A percentile compares a stretch with the other conserved stretches of the same genome.
phyloP scores from a whole-genome alignment of 345 rosid species.

The Salix exigua region DNA sequence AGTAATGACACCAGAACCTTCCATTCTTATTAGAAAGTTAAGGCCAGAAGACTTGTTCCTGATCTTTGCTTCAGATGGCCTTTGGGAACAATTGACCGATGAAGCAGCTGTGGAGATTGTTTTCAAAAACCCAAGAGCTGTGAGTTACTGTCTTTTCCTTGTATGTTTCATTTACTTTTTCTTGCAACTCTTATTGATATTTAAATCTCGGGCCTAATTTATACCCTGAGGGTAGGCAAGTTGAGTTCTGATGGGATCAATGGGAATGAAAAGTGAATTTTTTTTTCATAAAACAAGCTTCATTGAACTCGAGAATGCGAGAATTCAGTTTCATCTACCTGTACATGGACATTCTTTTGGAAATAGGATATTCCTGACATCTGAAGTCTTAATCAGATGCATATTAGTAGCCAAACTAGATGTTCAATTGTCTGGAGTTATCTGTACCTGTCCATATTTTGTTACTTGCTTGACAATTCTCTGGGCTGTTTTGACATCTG shows the following conservation, averaged over 20 bases:
- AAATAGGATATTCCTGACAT: neutral
- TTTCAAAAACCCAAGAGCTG: conserved; percentile 76
- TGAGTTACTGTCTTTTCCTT: conserved; percentile 37
- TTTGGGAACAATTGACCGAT: conserved; percentile 95
- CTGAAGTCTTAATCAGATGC: neutral
- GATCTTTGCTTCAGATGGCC: conserved; percentile 98
- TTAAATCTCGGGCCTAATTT: neutral
- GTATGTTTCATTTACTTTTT: neutral
- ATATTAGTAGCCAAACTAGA: too few relatives aligned
- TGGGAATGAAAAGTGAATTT: neutral
- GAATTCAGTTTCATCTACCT: neutral
- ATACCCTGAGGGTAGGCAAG: neutral
- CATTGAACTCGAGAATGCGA: neutral
- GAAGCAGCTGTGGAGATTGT: conserved; percentile 85
- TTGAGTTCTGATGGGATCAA: neutral
- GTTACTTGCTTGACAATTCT: neutral
- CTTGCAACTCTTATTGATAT: neutral
- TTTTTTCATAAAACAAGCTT: neutral
- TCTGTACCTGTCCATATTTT: neutral
- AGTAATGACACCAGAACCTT: conserved; percentile 88
- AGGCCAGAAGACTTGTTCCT: conserved; percentile 72
- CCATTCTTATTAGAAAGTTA: conserved; percentile 65
- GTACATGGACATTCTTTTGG: neutral
- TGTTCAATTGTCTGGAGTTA: neutral
- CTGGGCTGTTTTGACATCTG: neutral